Conservation (phyloP, 805 yeast species). For the Grigorovia jiainica region DNA sequence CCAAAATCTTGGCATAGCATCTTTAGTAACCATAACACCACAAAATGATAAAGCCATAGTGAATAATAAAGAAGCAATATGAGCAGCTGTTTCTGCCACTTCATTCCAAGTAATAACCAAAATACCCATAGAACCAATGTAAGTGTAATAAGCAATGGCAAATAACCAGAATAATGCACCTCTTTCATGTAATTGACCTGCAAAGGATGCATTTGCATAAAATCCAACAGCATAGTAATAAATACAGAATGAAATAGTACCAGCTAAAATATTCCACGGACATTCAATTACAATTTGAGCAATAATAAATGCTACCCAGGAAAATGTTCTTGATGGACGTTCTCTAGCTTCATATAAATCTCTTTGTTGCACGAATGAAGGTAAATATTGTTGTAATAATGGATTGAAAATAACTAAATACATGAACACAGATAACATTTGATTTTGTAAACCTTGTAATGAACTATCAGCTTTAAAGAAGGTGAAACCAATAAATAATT, state of each 20-base stretch:
- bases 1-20: conserved; percentile 66
- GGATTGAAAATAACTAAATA: conserved; percentile 48
- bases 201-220: conserved; percentile 49
- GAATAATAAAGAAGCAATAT: conserved; percentile 46
- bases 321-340: conserved; percentile 60
- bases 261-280: conserved; percentile 53
- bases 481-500: conserved; percentile 66
- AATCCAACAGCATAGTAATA: conserved; percentile 71
- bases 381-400: conserved; percentile 53
- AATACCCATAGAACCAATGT: conserved; percentile 50
- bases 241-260: conserved; percentile 51
- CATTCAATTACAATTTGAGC: conserved; percentile 59
- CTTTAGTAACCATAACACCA: conserved; percentile 64
- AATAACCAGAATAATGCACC: conserved; percentile 48
- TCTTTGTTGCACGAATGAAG: conserved; percentile 53
- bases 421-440: conserved; percentile 71
- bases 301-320: conserved; percentile 54
- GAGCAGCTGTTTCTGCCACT: conserved; percentile 54
- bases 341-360: conserved; percentile 65
- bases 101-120: conserved; percentile 51
- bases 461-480: conserved; percentile 59
- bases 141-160: conserved; percentile 41
- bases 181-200: conserved; percentile 40
- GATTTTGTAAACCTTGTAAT: conserved; percentile 68
- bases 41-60: conserved; percentile 61